phyloP scores from a whole-genome alignment of 2,329 filamentous ascomycete genomes.

The Penicillium sp. region DNA sequence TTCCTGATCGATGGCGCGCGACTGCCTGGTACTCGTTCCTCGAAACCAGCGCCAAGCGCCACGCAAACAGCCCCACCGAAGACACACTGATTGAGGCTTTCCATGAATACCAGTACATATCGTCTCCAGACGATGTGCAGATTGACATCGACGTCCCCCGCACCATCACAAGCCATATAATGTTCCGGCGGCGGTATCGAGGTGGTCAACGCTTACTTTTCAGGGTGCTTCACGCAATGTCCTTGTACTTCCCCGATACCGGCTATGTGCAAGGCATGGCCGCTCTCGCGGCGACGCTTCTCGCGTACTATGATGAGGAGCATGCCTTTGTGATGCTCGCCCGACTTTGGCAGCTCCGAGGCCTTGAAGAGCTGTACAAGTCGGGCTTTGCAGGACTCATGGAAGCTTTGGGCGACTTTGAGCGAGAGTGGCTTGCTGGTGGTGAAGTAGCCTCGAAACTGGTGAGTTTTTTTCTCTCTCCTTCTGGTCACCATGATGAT shows the following conservation, averaged over 20 bases:
- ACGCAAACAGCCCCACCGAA: constrained; percentile 58
- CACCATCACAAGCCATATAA: constrained; percentile 91
- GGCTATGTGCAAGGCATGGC: constrained; percentile 99
- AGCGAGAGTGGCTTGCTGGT: constrained; percentile 70
- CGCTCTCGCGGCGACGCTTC: constrained; percentile 78
- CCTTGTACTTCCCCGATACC: constrained; percentile 81
- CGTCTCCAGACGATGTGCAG: constrained; percentile 86
- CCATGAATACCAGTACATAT: constrained; percentile 63
- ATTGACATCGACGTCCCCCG: constrained; percentile 96
- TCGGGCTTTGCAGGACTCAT: constrained; percentile 82
- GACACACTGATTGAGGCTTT: constrained; percentile 67
- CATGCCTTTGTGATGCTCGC: constrained; percentile 92
- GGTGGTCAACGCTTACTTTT: constrained; percentile 90
- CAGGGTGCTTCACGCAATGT: constrained; percentile 83
- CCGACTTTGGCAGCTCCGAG: constrained; percentile 84
- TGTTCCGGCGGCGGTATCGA: constrained; percentile 88
- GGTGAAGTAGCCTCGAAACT: constrained; percentile 76
- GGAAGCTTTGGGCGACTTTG: constrained; percentile 77
- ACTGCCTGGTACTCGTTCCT: constrained; percentile 95
- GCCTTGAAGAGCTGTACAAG: constrained; percentile 76
- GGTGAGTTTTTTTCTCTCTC: constrained; percentile 47
- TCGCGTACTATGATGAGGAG: constrained; percentile 97
- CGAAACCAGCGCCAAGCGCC: constrained; percentile 63
- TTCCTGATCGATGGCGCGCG: constrained; percentile 89
- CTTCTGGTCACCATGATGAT: neutral